phyloP scores from a whole-genome alignment of 192 early-diverging fungal genomes.

The Mortierella antarctica region DNA sequence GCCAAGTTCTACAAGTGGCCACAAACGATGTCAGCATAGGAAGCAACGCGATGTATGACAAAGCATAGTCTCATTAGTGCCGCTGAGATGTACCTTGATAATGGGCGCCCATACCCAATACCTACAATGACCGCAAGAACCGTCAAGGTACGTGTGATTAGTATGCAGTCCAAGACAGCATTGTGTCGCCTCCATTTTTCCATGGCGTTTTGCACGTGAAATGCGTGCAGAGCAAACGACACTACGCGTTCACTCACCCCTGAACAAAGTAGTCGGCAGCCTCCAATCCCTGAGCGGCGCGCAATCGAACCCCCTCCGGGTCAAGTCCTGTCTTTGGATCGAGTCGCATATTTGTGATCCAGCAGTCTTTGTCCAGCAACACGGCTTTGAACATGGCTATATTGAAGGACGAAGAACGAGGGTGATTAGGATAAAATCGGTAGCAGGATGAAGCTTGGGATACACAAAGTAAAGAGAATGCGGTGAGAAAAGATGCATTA shows the following conservation, averaged over 20 bases:
- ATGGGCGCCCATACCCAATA: constrained; percentile 88
- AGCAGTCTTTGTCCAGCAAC: constrained; percentile 87
- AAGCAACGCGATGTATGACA: background rate
- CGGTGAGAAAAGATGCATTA: constrained; percentile 20
- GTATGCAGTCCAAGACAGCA: constrained; percentile 14
- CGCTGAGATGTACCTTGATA: constrained; percentile 32
- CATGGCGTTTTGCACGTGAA: background rate
- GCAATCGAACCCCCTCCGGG: constrained; percentile 81
- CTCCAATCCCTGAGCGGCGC: constrained; percentile 87
- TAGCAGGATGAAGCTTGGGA: constrained; percentile 1
- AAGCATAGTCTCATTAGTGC: background rate
- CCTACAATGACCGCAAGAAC: constrained; percentile 21
- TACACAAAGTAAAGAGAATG: background rate
- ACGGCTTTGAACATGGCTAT: constrained; percentile 86
- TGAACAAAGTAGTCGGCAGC: constrained; percentile 92
- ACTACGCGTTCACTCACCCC: constrained; percentile 61
- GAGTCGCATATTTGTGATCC: constrained; percentile 86
- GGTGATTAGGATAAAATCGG: background rate
- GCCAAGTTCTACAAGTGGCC: constrained; percentile 73
- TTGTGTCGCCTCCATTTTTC: background rate
- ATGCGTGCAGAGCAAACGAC: background rate
- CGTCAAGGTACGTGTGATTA: background rate
- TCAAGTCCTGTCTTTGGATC: constrained; percentile 87
- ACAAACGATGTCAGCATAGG: background rate
- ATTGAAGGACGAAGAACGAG: background rate